Conservation (phyloP, 192 early-diverging fungal genomes). For the Cladochytrium replicatum region DNA sequence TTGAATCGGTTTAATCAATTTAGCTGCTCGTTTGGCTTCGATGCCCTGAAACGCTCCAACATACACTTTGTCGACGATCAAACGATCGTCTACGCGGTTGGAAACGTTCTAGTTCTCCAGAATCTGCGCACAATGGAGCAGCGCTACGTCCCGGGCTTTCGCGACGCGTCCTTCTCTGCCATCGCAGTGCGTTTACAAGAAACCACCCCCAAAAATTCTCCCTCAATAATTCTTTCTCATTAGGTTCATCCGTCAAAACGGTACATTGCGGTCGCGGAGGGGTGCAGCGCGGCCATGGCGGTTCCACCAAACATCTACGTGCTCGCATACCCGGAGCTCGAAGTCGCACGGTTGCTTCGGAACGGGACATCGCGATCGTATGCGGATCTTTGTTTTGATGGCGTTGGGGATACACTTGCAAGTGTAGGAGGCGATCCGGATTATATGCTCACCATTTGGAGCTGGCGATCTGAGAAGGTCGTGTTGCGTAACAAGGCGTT, state of each 20-base stretch:
- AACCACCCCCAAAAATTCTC: background rate
- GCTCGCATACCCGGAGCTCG: constrained; percentile 39
- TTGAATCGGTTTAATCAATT: background rate
- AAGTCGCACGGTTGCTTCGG: constrained; percentile 31
- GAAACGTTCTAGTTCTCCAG: constrained; percentile 46
- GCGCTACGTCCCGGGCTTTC: constrained; percentile 32
- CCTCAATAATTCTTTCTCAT: background rate
- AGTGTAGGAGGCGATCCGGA: constrained; percentile 51
- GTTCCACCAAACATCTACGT: constrained; percentile 55
- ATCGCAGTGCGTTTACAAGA: constrained; percentile 29
- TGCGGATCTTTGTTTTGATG: constrained; percentile 43
- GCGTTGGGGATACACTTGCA: constrained; percentile 39
- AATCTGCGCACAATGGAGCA: constrained; percentile 41
- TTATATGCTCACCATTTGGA: constrained; percentile 55
- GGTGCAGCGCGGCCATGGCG: constrained; percentile 9
- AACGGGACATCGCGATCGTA: constrained; percentile 36
- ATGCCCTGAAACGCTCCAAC: constrained; percentile 43
- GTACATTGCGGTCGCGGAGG: constrained; percentile 46
- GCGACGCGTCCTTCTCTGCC: constrained; percentile 43
- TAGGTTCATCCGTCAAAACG: constrained; percentile 39
- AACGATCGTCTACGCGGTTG: constrained; percentile 36
- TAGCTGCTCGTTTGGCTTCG: constrained; percentile 44
- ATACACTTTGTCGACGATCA: constrained; percentile 39
- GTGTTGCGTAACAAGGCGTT: constrained; percentile 51
- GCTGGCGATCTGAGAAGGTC: constrained; percentile 43